phyloP scores from a whole-genome alignment of 108 stramenopile species.

The Cylindrotheca closterium region DNA sequence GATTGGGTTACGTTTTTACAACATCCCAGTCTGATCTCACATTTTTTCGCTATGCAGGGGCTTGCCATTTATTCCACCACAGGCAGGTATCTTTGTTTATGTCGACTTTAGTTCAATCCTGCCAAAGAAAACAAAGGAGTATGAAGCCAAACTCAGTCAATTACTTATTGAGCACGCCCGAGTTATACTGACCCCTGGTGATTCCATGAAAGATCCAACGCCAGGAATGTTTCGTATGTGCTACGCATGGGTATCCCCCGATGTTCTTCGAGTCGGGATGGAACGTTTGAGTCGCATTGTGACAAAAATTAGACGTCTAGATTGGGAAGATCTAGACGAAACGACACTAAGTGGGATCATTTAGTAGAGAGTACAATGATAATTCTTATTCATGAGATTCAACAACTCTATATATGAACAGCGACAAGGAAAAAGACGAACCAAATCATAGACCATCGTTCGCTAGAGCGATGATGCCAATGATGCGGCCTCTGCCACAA shows the following conservation, averaged over 20 bases:
- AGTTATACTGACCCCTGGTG: constrained; percentile 85
- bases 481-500: too few relatives aligned
- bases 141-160: constrained; percentile 62
- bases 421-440: too few relatives aligned
- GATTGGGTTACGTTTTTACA: too few relatives aligned
- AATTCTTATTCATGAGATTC: too few relatives aligned
- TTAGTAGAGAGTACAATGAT: not conserved
- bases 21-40: too few relatives aligned
- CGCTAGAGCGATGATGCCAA: too few relatives aligned
- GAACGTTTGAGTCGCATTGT: constrained; percentile 73
- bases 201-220: constrained; percentile 57
- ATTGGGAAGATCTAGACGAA: constrained; percentile 72
- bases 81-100: constrained; percentile 86
- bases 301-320: constrained; percentile 64
- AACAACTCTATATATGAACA: too few relatives aligned
- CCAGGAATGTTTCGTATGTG: constrained; percentile 92
- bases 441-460: too few relatives aligned
- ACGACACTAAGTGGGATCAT: constrained; percentile 48
- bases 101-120: constrained; percentile 83
- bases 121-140: constrained; percentile 66
- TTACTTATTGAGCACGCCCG: constrained; percentile 65
- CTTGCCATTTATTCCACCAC: constrained; percentile 69
- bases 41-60: constrained; percentile 16
- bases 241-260: constrained; percentile 75
- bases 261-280: constrained; percentile 77